phyloP scores from a whole-genome alignment of 2,329 filamentous ascomycete species.

The Aureobasidium sp. region DNA sequence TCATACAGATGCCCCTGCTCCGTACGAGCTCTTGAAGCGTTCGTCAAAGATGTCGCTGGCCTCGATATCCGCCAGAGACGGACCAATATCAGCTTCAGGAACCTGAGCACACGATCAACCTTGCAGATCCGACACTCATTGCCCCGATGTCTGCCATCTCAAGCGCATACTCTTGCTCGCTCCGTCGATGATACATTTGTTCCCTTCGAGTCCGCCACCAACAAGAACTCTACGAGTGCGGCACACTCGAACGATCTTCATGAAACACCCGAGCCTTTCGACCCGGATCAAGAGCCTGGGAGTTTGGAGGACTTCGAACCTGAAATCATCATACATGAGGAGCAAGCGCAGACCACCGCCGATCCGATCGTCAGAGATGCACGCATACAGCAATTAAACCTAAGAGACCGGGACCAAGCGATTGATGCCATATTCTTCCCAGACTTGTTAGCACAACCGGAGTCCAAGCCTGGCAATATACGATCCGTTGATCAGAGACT shows the following conservation, averaged over 20 bases:
- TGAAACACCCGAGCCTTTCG: not conserved
- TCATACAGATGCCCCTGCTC: conserved; percentile 19
- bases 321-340: not conserved
- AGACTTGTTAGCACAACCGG: not conserved
- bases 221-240: not conserved
- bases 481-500: not conserved
- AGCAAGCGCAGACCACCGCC: not conserved
- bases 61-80: conserved; percentile 17
- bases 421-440: conserved; percentile 6
- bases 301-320: conserved; percentile 3
- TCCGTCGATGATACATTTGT: conserved; percentile 16
- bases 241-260: not conserved
- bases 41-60: conserved; percentile 22
- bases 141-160: not conserved
- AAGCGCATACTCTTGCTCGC: not conserved
- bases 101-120: conserved; percentile 13
- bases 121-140: not conserved
- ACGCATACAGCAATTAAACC: not conserved
- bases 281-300: not conserved
- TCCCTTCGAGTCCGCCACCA: conserved; percentile 15
- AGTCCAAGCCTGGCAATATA: not conserved
- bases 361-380: not conserved
- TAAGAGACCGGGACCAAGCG: not conserved
- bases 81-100: conserved; percentile 8
- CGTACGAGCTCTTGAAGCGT: conserved; percentile 21